These are phyloP conservation scores for Grigorovia transvaalensis DNA, from an alignment of 805 yeast genomes.

Conservation along the genomic window DNA sequence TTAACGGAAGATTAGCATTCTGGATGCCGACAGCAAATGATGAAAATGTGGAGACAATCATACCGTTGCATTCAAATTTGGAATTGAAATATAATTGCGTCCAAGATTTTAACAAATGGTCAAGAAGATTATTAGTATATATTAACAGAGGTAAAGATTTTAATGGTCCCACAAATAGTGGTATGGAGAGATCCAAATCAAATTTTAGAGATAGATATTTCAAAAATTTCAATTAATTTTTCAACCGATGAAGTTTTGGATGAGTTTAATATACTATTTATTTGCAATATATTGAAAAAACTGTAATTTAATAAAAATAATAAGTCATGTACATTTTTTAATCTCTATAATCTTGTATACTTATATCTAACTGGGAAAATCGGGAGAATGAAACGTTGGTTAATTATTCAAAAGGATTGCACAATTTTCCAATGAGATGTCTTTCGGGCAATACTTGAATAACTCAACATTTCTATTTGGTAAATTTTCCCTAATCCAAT, in stretches of 20 bases:
- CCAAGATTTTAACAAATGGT: slow-evolving; percentile 90
- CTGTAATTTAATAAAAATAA: not conserved
- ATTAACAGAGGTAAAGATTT: slow-evolving; percentile 50
- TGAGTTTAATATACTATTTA: not conserved
- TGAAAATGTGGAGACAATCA: slow-evolving; percentile 53
- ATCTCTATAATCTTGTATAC: not conserved
- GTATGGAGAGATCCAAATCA: slow-evolving; percentile 36
- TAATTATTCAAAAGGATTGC: slow-evolving; percentile 32
- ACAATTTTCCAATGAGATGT: slow-evolving; percentile 61
- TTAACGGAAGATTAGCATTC: slow-evolving; percentile 74
- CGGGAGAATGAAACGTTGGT: not conserved
- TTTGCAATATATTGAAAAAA: too few species aligned
- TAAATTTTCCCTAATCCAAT: slow-evolving; percentile 34
- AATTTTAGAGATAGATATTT: slow-evolving; percentile 75
- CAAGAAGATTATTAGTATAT: slow-evolving; percentile 75
- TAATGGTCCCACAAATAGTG: slow-evolving; percentile 38
- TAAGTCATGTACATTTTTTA: not conserved
- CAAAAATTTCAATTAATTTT: slow-evolving; percentile 40
- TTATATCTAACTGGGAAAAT: too few species aligned
- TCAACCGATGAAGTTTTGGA: too few species aligned
- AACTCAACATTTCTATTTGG: slow-evolving; percentile 32
- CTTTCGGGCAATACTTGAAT: slow-evolving; percentile 46
- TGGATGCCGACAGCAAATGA: slow-evolving; percentile 99
- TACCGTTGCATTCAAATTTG: slow-evolving; percentile 70
- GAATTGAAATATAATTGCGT: slow-evolving; percentile 65